A percentile compares a stretch with the other conserved stretches of the same genome.
Evolutionary conservation across 495 filamentous ascomycete species (phyloP).

Genomic region (Penicillium robsamsonii): DNA sequence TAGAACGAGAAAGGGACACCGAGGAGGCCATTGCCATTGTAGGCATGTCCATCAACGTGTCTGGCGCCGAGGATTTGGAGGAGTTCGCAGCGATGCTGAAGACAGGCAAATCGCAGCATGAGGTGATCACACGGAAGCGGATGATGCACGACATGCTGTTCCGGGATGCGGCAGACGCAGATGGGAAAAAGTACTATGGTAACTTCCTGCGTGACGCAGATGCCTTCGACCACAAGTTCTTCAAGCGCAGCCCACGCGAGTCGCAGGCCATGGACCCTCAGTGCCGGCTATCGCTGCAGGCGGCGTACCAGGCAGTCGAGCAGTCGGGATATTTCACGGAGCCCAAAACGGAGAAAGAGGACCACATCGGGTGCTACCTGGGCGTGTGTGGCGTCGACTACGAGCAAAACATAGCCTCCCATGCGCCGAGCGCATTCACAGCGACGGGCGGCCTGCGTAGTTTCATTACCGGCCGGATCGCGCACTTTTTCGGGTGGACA

Average conservation of each 20-base stretch:
- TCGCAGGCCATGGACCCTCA: constrained; percentile 51
- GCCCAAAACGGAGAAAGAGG: neutral
- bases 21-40: constrained; percentile 46
- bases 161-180: constrained; percentile 22
- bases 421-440: constrained; percentile 37
- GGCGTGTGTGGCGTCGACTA: constrained; percentile 37
- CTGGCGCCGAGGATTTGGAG: constrained; percentile 47
- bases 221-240: constrained; percentile 55
- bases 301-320: constrained; percentile 50
- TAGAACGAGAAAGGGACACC: too few relatives aligned
- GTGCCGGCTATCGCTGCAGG: constrained; percentile 49
- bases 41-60: constrained; percentile 49
- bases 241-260: constrained; percentile 48
- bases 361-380: constrained; percentile 38
- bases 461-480: constrained; percentile 38
- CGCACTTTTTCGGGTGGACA: constrained; percentile 51
- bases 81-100: constrained; percentile 46
- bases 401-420: constrained; percentile 37
- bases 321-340: constrained; percentile 41
- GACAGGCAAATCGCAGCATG: constrained; percentile 43
- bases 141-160: constrained; percentile 35
- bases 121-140: constrained; percentile 36
- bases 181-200: constrained; percentile 38
- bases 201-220: constrained; percentile 48
- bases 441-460: constrained; percentile 35